phyloP scores from a whole-genome alignment of 306 rosid genomes.

The Quercus engelmannii region DNA sequence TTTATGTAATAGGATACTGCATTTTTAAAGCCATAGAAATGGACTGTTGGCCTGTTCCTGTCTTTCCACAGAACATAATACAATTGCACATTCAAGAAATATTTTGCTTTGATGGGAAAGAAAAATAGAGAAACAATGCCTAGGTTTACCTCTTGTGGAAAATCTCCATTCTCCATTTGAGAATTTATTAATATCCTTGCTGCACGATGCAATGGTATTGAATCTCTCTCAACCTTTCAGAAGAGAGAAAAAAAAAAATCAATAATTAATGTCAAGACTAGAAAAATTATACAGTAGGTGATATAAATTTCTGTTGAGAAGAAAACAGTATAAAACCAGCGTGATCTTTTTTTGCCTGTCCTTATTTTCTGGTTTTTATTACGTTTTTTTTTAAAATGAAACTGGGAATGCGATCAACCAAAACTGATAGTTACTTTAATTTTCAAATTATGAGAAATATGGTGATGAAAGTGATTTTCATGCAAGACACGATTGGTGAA shows the following conservation, averaged over 20 bases:
- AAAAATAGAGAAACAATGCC: no score
- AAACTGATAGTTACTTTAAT: no score
- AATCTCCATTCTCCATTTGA: slow-evolving; percentile 82
- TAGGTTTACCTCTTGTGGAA: background rate
- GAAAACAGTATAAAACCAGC: background rate
- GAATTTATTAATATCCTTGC: slow-evolving; percentile 66
- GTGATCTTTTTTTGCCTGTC: background rate
- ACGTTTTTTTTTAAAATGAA: background rate
- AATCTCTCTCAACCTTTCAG: slow-evolving; percentile 68
- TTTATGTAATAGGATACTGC: background rate
- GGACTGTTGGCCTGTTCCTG: background rate
- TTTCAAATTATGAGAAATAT: no score
- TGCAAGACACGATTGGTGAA: no score
- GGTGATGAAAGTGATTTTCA: no score
- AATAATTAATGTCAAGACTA: background rate
- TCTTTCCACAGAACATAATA: no score
- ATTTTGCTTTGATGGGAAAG: no score
- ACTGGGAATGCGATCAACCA: background rate
- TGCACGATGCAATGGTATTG: slow-evolving; percentile 66
- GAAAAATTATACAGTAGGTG: background rate
- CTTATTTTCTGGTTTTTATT: no score
- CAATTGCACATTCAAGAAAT: no score
- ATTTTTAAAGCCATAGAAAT: background rate
- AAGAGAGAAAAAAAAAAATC: background rate
- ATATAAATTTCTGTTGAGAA: background rate